A percentile compares a stretch with the other conserved stretches of the same genome.
Evolutionary conservation across 179 eudicot species (phyloP).

Genomic region (Sideroxylon spinosum): DNA sequence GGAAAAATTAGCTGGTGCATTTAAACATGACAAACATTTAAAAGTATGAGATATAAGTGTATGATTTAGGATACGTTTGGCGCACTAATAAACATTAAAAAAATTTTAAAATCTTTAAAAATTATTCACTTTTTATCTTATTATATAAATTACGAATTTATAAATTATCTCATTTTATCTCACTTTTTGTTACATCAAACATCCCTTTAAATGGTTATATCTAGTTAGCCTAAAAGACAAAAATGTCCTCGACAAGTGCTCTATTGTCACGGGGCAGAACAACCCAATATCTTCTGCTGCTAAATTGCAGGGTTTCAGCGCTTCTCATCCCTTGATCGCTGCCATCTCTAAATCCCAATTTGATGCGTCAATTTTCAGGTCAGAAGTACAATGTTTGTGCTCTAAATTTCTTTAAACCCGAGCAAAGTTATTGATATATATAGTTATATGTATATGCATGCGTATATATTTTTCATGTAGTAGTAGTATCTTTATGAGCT

Average conservation of each 20-base stretch:
- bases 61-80: too few relatives aligned
- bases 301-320: conserved; percentile 10
- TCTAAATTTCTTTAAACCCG: not conserved
- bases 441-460: not conserved
- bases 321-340: not conserved
- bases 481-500: conserved; percentile 2
- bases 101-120: too few relatives aligned
- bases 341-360: too few relatives aligned
- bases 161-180: too few relatives aligned
- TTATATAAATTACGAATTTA: too few relatives aligned
- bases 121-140: too few relatives aligned
- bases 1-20: too few relatives aligned
- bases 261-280: not conserved
- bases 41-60: too few relatives aligned
- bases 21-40: too few relatives aligned
- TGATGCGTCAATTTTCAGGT: conserved; percentile 11
- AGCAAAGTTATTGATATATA: not conserved
- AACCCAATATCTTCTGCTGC: not conserved
- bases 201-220: too few relatives aligned
- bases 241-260: not conserved
- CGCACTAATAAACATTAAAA: too few relatives aligned
- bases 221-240: not conserved
- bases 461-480: not conserved
- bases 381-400: not conserved
- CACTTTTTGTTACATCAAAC: too few relatives aligned